Evolutionary conservation across 148 eudicot species (phyloP).

Genomic region (Salicornia ramosissima): DNA sequence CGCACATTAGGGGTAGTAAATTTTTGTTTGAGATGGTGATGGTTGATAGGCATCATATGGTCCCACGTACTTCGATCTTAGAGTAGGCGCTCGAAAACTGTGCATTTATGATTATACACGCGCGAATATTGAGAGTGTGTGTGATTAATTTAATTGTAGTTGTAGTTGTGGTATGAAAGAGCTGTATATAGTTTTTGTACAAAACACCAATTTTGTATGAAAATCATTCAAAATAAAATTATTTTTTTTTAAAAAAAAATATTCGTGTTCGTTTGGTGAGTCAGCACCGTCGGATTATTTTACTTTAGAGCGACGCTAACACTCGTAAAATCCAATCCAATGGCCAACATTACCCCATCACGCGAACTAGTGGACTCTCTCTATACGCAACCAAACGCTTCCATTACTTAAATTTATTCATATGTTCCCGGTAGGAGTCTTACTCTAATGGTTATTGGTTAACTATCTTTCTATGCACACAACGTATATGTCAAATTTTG

Average conservation of each 20-base stretch:
- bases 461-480: no score
- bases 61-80: neutral
- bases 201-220: neutral
- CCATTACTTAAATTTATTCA: neutral
- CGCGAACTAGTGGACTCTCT: neutral
- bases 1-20: no score
- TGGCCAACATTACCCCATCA: neutral
- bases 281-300: constrained; percentile 15
- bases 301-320: constrained; percentile 22
- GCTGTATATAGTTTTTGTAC: neutral
- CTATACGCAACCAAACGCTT: constrained; percentile 23
- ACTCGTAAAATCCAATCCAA: constrained; percentile 6
- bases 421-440: no score
- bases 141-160: neutral
- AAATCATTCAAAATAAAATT: no score
- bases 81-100: constrained; percentile 1
- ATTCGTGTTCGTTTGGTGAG: neutral
- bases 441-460: no score
- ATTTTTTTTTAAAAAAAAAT: no score
- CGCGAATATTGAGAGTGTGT: constrained; percentile 1
- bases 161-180: constrained; percentile 12
- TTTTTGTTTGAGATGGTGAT: no score
- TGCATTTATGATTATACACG: constrained; percentile 12
- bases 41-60: no score
- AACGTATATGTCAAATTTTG: no score